Percentiles rank a stretch among this genome's conserved stretches.
Conservation (phyloP, 2,329 filamentous ascomycete species). For the Paecilomyces dactylethromorphus region DNA sequence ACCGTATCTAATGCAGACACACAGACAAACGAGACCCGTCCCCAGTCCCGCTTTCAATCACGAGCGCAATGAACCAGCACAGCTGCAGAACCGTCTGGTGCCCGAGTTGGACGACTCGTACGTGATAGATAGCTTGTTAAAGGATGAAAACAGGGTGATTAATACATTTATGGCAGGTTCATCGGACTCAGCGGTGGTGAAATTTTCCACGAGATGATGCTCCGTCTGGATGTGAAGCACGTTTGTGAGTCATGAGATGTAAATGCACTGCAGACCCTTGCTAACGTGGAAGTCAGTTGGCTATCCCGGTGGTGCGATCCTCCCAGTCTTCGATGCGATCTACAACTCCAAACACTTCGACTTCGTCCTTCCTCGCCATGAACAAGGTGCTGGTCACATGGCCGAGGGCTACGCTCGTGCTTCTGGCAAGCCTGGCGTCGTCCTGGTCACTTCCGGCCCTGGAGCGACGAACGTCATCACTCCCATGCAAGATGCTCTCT, state of each 20-base stretch:
- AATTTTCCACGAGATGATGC: conserved; percentile 99
- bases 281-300: conserved; percentile 50
- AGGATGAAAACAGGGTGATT: neutral
- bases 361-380: conserved; percentile 90
- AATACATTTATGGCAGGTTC: conserved; percentile 51
- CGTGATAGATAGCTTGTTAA: conserved; percentile 27
- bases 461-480: conserved; percentile 96
- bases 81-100: conserved; percentile 54
- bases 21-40: conserved; percentile 50
- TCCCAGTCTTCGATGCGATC: conserved; percentile 97
- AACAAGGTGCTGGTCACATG: conserved; percentile 98
- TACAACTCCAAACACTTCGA: conserved; percentile 97
- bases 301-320: conserved; percentile 92
- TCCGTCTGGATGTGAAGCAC: conserved; percentile 84
- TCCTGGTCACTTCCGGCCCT: conserved; percentile 92
- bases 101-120: conserved; percentile 76
- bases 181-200: conserved; percentile 92
- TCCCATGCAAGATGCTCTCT: conserved; percentile 91
- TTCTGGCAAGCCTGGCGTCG: conserved; percentile 88
- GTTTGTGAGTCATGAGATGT: conserved; percentile 62
- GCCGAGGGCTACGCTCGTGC: conserved; percentile 93
- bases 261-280: neutral
- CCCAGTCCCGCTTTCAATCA: conserved; percentile 58
- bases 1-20: neutral
- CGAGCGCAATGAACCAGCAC: conserved; percentile 60